Percentiles rank a stretch among this genome's conserved stretches.
These are phyloP conservation scores for Apiospora kogelbergensis DNA, from an alignment of 2,329 filamentous ascomycete species.

Conservation along the genomic window DNA sequence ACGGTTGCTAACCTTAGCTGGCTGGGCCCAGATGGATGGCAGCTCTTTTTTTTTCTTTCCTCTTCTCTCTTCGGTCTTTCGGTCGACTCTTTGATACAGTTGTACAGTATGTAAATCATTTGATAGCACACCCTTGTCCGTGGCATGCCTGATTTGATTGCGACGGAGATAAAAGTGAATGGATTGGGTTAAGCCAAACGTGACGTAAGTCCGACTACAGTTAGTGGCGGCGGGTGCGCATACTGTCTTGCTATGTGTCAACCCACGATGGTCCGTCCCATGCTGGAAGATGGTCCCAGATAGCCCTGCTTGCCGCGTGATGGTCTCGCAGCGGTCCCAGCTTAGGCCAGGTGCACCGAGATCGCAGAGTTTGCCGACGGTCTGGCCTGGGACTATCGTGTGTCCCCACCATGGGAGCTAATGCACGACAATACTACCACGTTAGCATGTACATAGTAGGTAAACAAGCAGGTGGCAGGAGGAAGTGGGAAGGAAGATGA, in stretches of 20 bases:
- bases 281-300: background rate
- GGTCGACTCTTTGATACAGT: background rate
- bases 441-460: background rate
- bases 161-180: background rate
- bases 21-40: background rate
- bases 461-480: background rate
- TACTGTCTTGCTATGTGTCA: conserved; percentile 1
- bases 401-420: conserved; percentile 1
- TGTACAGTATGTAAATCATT: background rate
- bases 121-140: background rate
- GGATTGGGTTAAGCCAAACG: background rate
- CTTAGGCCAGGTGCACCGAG: background rate
- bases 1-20: background rate
- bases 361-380: conserved; percentile 5
- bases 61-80: background rate
- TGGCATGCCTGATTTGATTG: background rate
- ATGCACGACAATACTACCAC: background rate
- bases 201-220: conserved; percentile 7
- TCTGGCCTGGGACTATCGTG: background rate
- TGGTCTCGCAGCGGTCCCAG: background rate
- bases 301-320: background rate
- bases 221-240: background rate
- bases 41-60: background rate
- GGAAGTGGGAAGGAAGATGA: background rate
- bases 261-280: background rate